Base-by-base conservation (phyloP, 1,284 basidiomycete genomes). In the Farysia itapuensis region DNA sequence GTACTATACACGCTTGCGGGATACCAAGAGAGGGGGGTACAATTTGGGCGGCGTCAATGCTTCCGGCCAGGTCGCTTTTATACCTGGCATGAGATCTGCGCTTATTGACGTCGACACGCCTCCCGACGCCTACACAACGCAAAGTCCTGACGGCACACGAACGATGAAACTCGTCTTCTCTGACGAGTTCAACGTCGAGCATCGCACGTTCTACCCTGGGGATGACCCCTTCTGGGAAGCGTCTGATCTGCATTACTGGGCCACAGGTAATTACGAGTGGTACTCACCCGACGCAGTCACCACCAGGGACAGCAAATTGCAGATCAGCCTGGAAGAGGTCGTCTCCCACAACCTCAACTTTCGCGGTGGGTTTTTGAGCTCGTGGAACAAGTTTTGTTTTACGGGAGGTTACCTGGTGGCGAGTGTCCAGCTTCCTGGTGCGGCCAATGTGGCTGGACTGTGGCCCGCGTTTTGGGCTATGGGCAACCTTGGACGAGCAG, bases 371-470 rank as follows among this genome's bases (percentile, higher is more conserved):
- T 80, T 81, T 78, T 68, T 82, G 5, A 79, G 78, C 52, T 78
- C 77, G 1, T 82, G 89, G 89, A 91, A 91, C 78, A 90, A 95
- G 77, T 88, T 96, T 49, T 95, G 93, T 79, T 96, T 94, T 78
- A 94, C 87, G 4, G 90, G 89, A 0, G 93, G 91, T 1, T 91
- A 91, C 72, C 81, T 96, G 42, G 89, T 93, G 72, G 84, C 54
- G 4, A 53, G 64, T 20, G 85, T 92, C 13, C 83, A 82, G 14
- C 79, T 96, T 9, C 93, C 94, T 1, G 94, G 93, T 1, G 78
- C 79, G 5, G 84, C 82, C 64, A 81, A 81, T 46, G 74, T 77
- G 2, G 67, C 77, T 13, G 80, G 80, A 4, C 63, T 68, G 43
- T 78, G 71, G 77, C 74, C 76, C 4, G 58, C 48, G 13, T 65